Evolutionary conservation across 805 yeast genomes (phyloP), one percentile per base, ranked within the genome.

Genomic region (Wickerhamiella sergipiensis): DNA sequence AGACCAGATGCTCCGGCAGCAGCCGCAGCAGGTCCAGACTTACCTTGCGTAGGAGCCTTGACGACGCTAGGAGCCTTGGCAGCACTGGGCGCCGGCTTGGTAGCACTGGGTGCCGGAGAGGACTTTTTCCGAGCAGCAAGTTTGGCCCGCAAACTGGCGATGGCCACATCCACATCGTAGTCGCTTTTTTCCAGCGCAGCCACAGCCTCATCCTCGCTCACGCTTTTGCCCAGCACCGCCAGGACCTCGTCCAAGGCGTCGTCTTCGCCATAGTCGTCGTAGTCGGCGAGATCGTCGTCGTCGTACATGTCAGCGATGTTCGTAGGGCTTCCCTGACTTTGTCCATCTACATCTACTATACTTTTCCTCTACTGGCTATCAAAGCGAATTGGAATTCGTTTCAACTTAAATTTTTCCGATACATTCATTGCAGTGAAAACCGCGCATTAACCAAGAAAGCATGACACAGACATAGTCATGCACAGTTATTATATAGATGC

Each of bases 111-210:
- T 18, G 15, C 31, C 2, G 23, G 45, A 13, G 40, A 45, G 10
- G 46, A 48, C 36, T 43, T 39, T 50, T 21, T 38, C 45, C n/a
- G 33, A 12, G 36, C 40, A 40, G 55, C 31, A 26, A 36, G 21
- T 45, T 47, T 45, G 21, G 53, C 58, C 46, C 52, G 51, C 24
- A 61, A 54, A 17, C 47, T 52, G 24, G 55, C 59, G 15, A 61
- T 54, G 15, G 65, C 61, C 6, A 51, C 55, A 26, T 59, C 62
- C 19, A 57, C 52, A 47, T 61, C 64, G 48, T 55, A 56, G 50
- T 59, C 64, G 26, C 42, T 49, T 45, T 50, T 50, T 23, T 59
- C 61, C 24, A 59, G 55, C 33, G 56, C 59, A 29, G 53, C 57
- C 47, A 48, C 52, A 17, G 59, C 61, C 45, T 58, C 55, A 29